Evolutionary conservation across 2,329 filamentous ascomycete genomes (phyloP), one percentile per base, ranked within the genome.

Genomic region (Polytolypa hystricis): DNA sequence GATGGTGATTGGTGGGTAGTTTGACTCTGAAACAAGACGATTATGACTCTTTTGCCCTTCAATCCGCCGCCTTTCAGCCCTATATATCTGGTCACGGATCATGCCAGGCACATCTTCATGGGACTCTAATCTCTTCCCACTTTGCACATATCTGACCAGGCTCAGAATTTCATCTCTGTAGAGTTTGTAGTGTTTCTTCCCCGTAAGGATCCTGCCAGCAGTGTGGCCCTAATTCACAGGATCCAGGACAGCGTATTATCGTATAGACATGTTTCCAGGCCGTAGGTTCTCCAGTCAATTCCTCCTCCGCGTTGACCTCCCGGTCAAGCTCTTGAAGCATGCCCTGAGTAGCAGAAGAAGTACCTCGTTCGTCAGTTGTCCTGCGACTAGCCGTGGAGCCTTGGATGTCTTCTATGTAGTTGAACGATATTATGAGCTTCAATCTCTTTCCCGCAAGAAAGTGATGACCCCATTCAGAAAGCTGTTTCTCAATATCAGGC

Each of bases 121-220:
- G n/a, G n/a, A n/a, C n/a, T n/a, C n/a, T n/a, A n/a, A n/a, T n/a
- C n/a, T n/a, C n/a, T n/a, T n/a, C n/a, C n/a, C n/a, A n/a, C n/a
- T n/a, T n/a, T n/a, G n/a, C n/a, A n/a, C n/a, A n/a, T n/a, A n/a
- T n/a, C n/a, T n/a, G n/a, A n/a, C n/a, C n/a, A n/a, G n/a, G n/a
- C n/a, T n/a, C n/a, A n/a, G n/a, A n/a, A n/a, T n/a, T n/a, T n/a
- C n/a, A n/a, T n/a, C n/a, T n/a, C n/a, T n/a, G n/a, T n/a, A n/a
- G n/a, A n/a, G n/a, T n/a, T n/a, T n/a, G 17, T 58, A 50, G 41
- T 61, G 51, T 44, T 57, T 51, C 49, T 58, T 43, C 41, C n/a
- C 46, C 36, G 21, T 43, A n/a, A 15, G 51, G 50, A 38, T 60
- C 51, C 25, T 43, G 40, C 56, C 48, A 61, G 43, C 49, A 61